Evolutionary conservation across 208 protist genomes (phyloP), one percentile per base, ranked within the genome.

Genomic region (Wallacemonas rigidus): DNA sequence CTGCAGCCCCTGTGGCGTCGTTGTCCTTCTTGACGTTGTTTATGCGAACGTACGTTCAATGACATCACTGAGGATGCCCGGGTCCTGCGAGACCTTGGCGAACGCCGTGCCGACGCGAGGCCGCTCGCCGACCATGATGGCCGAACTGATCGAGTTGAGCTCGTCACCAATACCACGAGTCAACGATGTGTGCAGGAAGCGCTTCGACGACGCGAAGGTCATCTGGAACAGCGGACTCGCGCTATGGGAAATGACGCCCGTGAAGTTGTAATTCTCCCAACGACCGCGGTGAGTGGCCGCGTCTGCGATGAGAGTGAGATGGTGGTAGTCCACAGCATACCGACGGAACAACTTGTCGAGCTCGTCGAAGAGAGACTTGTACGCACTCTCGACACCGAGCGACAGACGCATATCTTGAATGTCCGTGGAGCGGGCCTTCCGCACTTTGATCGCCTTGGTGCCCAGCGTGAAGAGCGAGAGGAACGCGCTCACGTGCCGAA

Each of bases 201-300:
- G 79, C 77, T 86, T 87, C 35, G 91, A 92, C 35, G 89, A 93
- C 38, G 89, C 93, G 82, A 95, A 97, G 2, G 93, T 96, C 93
- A 97, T 96, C 74, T 97, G 93, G 74, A 96, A 95, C 15, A 97
- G 83, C 61, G 93, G 93, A 48, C 88, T 95, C 40, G 89, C 88
- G 76, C 90, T 93, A 51, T 87, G 85, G 1, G 88, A 83, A 70
- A 95, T 93, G 55, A 96, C 89, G 61, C 91, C 91, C 9, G 86
- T 96, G 70, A 92, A 95, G 83, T 96, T 95, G 57, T 84, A 96
- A 80, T 93, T 94, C 77, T 95, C 89, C 91, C 92, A 97, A 11
- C 72, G 70, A 2, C 94, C 94, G 43, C 89, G 85, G 76, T 97
- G 89, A 35, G 87, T 97, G 36, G 92, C 90, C 64, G 89, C 79